Base-by-base conservation (phyloP, 768 basidiomycete species). In the Termitomyces heimii region DNA sequence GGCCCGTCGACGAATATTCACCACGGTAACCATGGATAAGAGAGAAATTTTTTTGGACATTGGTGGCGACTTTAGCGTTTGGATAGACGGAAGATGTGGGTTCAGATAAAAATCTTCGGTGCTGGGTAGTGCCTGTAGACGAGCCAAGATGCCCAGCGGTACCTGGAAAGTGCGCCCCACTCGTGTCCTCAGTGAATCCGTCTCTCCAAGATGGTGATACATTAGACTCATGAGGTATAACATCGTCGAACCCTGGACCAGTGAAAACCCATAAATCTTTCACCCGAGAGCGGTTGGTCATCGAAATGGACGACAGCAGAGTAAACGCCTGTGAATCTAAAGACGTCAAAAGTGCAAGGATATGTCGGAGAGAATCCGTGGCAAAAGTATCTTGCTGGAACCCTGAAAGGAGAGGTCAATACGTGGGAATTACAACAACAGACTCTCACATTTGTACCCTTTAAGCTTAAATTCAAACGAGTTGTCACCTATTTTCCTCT, bases 191-290 rank as follows among this genome's bases (percentile, higher is more conserved):
- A 42, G 64, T 54, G 4, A 63, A 63, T 12, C 62, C 58, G 32
- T 67, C 64, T 10, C 67, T 56, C 48, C 67, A 58, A 4, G 72
- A 71, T 9, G 69, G 61, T 1, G 68, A 37, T 48, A 16, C 60
- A 5, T 67, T 68, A 3, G 76, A 76, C 12, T 77, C 75, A 18
- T 65, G 66, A 5, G 61, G 58, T 7, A 63, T 60, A 13, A 64
- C 40, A 29, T 72, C 72, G 28, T 60, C 52, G 37, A 67, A 57
- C 13, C 74, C 71, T 39, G 83, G 79, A 22, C 85, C 85, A 0
- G 82, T 82, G 67, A 91, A 91, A 43, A 91, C 74, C 89, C 89
- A 91, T 2, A 91, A 67, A 66, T 91, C 89, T 66, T 89, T 89
- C 47, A 83, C 79, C 59, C 86, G 77, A 22, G 89, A 88, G 35